These are phyloP conservation scores for Rugosomyces carneus DNA, from an alignment of 1,284 basidiomycete genomes.

Conservation along the genomic window DNA sequence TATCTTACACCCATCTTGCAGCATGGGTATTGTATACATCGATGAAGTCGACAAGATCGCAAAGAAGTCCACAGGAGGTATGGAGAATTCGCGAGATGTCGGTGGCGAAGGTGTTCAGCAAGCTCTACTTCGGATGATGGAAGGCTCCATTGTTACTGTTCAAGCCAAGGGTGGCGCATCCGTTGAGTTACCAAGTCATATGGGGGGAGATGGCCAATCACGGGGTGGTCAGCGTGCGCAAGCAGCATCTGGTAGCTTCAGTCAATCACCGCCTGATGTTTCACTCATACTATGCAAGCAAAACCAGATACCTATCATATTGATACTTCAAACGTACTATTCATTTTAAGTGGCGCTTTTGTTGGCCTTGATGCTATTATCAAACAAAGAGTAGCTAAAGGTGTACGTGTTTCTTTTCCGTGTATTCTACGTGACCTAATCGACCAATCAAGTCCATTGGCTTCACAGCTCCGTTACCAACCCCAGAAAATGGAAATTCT, in stretches of 20 bases:
- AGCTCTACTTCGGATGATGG: conserved; percentile 86
- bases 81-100: conserved; percentile 81
- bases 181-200: conserved; percentile 35
- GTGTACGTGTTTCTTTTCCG: conserved; percentile 44
- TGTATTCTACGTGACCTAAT: conserved; percentile 2
- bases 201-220: conserved; percentile 39
- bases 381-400: conserved; percentile 73
- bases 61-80: conserved; percentile 55
- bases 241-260: conserved; percentile 28
- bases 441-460: conserved; percentile 67
- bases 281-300: conserved; percentile 30
- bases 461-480: conserved; percentile 67
- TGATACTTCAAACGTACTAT: conserved; percentile 86
- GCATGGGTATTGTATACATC: conserved; percentile 91
- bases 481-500: conserved; percentile 31
- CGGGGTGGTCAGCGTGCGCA: conserved; percentile 39
- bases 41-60: conserved; percentile 96
- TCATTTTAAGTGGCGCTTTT: conserved; percentile 90
- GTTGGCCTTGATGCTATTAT: conserved; percentile 86
- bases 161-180: conserved; percentile 60
- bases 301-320: conserved; percentile 68
- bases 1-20: conserved; percentile 25
- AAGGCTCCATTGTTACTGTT: conserved; percentile 81
- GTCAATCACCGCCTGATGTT: background rate
- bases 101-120: conserved; percentile 97